Evolutionary conservation across 345 rosid genomes (phyloP).

Genomic region (Rhodamnia argentea): DNA sequence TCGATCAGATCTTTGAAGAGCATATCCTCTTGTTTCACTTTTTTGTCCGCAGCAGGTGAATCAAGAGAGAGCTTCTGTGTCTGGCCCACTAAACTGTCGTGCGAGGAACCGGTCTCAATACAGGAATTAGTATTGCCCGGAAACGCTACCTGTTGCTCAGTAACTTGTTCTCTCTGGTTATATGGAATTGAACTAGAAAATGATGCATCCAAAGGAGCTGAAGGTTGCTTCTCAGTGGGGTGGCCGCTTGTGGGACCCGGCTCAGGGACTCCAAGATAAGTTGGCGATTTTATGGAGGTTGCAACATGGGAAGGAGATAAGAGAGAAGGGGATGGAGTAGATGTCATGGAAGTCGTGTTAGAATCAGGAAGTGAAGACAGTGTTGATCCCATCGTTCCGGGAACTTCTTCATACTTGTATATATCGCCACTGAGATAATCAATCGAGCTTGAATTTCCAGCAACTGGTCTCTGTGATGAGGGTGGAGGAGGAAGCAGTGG

Average conservation of each 20-base stretch:
- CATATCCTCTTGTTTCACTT: slow-evolving; percentile 67
- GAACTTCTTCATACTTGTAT: slow-evolving; percentile 46
- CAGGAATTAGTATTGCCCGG: slow-evolving; percentile 16
- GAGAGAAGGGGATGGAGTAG: slow-evolving; percentile 8
- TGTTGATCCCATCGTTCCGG: slow-evolving; percentile 15
- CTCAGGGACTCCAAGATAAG: neutral
- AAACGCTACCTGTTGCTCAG: slow-evolving; percentile 23
- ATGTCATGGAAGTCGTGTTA: slow-evolving; percentile 20
- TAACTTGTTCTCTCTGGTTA: slow-evolving; percentile 54
- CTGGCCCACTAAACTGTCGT: slow-evolving; percentile 50
- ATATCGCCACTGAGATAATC: slow-evolving; percentile 92
- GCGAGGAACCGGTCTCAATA: slow-evolving; percentile 45
- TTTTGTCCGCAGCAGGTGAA: slow-evolving; percentile 28
- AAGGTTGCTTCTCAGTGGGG: slow-evolving; percentile 46
- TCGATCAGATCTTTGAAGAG: slow-evolving; percentile 90
- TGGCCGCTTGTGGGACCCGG: slow-evolving; percentile 9
- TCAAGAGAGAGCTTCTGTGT: slow-evolving; percentile 61
- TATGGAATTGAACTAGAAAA: slow-evolving; percentile 53
- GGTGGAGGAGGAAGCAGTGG: slow-evolving; percentile 89
- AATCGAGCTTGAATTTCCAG: slow-evolving; percentile 25
- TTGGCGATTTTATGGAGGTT: slow-evolving; percentile 1
- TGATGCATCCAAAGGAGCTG: slow-evolving; percentile 34
- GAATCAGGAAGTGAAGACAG: slow-evolving; percentile 21
- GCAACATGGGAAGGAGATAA: neutral
- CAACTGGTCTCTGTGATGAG: slow-evolving; percentile 57